Conservation (phyloP, 1,284 basidiomycete genomes). For the Trichosporon ovoides region DNA sequence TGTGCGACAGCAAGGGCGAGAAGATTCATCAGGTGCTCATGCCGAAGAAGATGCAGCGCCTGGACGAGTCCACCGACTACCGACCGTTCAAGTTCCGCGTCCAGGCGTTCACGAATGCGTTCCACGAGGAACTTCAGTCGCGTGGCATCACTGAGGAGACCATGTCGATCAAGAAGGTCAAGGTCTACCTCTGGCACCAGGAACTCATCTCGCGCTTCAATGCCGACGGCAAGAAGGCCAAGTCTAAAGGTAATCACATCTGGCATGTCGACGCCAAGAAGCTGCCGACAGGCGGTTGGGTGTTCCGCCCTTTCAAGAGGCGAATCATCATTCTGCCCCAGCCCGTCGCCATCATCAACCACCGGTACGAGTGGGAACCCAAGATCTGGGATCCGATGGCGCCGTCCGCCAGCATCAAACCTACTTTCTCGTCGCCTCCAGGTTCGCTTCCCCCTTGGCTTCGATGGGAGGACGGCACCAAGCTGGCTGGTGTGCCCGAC, state of each 20-base stretch:
- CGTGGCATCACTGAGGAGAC: slow-evolving; percentile 53
- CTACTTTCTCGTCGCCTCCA: slow-evolving; percentile 66
- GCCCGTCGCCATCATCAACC: slow-evolving; percentile 65
- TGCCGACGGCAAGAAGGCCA: slow-evolving; percentile 98
- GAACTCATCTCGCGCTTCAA: slow-evolving; percentile 95
- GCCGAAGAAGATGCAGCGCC: slow-evolving; percentile 95
- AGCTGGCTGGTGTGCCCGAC: slow-evolving; percentile 35
- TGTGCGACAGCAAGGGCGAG: slow-evolving; percentile 89
- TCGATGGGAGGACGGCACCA: slow-evolving; percentile 70
- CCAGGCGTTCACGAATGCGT: slow-evolving; percentile 95
- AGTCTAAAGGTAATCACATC: slow-evolving; percentile 98
- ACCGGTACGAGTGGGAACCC: slow-evolving; percentile 87
- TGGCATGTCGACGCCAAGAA: slow-evolving; percentile 98
- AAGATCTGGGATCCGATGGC: slow-evolving; percentile 97
- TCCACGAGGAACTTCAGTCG: slow-evolving; percentile 66
- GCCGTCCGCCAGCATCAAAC: slow-evolving; percentile 69
- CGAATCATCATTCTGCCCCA: slow-evolving; percentile 76
- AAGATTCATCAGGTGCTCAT: slow-evolving; percentile 97
- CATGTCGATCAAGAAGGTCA: slow-evolving; percentile 65
- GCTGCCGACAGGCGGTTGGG: slow-evolving; percentile 68
- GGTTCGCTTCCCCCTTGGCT: slow-evolving; percentile 76
- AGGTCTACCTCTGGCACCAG: slow-evolving; percentile 90
- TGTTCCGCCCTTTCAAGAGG: slow-evolving; percentile 84
- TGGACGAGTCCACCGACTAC: slow-evolving; percentile 94
- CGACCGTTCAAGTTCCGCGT: slow-evolving; percentile 99